Percentiles rank a stretch among this genome's conserved stretches.
These are phyloP conservation scores for Mitragyna speciosa DNA, from an alignment of 257 asterid genomes.

Conservation along the genomic window DNA sequence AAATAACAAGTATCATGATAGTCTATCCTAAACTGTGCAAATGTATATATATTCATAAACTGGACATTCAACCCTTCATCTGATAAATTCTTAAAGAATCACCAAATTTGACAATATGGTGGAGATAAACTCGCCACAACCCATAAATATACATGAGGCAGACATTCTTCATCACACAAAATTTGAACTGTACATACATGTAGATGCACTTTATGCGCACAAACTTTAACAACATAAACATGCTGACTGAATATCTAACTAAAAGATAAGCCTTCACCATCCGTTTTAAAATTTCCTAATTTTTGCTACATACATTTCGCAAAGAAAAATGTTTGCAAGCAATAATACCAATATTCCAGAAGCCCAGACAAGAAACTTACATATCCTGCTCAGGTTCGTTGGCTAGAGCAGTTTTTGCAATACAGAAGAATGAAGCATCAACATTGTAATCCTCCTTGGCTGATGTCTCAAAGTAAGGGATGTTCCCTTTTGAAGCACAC, in stretches of 20 bases:
- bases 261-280: not conserved
- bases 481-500: slow-evolving; percentile 96
- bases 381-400: slow-evolving; percentile 93
- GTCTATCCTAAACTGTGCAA: not conserved
- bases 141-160: not conserved
- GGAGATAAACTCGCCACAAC: not conserved
- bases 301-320: not conserved
- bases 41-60: not conserved
- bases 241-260: not conserved
- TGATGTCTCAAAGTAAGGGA: slow-evolving; percentile 97
- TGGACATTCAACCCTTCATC: not conserved
- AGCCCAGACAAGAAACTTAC: slow-evolving; percentile 45
- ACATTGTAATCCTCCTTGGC: slow-evolving; percentile 97
- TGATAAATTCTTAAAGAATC: not conserved
- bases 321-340: not conserved
- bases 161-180: not conserved
- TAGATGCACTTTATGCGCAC: not conserved
- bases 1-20: not conserved
- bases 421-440: slow-evolving; percentile 83
- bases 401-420: slow-evolving; percentile 94
- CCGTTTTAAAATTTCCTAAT: not conserved
- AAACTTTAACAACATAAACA: not conserved
- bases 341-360: not conserved
- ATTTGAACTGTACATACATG: not conserved
- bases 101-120: not conserved